Evolutionary conservation across 2,329 filamentous ascomycete genomes (phyloP), one percentile per base, ranked within the genome.

Genomic region (Xylaria sp.): DNA sequence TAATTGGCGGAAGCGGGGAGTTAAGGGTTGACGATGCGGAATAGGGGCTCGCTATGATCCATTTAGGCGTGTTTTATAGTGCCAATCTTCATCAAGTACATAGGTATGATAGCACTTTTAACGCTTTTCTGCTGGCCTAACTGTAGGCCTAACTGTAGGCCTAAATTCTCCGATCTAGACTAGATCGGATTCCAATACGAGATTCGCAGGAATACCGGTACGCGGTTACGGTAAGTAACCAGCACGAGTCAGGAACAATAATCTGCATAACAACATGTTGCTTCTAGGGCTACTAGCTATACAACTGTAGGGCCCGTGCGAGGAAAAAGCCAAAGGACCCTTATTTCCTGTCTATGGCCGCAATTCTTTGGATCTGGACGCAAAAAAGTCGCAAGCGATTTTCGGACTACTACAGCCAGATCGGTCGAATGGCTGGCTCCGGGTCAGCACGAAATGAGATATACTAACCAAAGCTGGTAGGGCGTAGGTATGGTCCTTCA

Each of bases 201-300:
- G n/a, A 58, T 45, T 28, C n/a, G 39, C 30, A 8, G 20, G 60
- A 48, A 34, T 61, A 18, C 15, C 25, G 4, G 18, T 20, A 41
- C 23, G 28, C 6, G 15, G 30, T n/a, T n/a, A n/a, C n/a, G n/a
- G n/a, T 36, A 13, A 13, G 10, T 36, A 10, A 34, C 52, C 46
- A 58, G n/a, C 45, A 52, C 58, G 64, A 66, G 64, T 59, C 59
- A 63, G 45, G 30, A 52, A 46, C 36, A 30, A 36, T 25, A 20
- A 46, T 63, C 18, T 30, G 53, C 18, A n/a, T 18, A 32, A 6
- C 48, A 52, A 28, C 25, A 52, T 25, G 28, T 36, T 36, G 52
- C 52, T 63, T 41, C 20, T 36, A 57, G 41, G 15, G 41, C 30
- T 63, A 41, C 45, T 45, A 34, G 5, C 13, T 53, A 12, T 45